Base-by-base conservation (phyloP, 805 yeast genomes). In the Saccharomycopsis guyanensis region DNA sequence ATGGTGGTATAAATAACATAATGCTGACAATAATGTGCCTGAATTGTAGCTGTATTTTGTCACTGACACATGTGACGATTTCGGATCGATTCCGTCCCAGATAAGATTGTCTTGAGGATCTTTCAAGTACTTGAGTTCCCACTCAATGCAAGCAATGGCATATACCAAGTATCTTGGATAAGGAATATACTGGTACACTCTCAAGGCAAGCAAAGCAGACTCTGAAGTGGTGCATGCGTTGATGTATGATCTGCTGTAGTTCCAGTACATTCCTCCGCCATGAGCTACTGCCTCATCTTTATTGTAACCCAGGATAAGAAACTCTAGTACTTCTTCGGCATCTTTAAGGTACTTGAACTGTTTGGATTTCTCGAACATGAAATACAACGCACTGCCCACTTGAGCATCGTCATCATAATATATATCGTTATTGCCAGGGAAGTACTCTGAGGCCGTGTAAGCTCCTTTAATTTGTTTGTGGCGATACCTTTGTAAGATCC, bases 371-470 rank as follows among this genome's bases (percentile, higher is more conserved):
- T 80, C 86, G 56, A 75, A 80, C 2, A 85, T 82, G 2, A 78
- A 70, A 47, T 81, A 63, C 53, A 79, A 66, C 3, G 80, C 81
- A 54, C 79, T 69, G 13, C 83, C 80, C 8, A 80, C 77, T 58
- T 81, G 88, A 2, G 87, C 88, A 57, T 80, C 82, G 56, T 81
- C 88, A 56, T 81, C 87, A 52, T 77, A 78, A 59, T 80, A 80
- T 33, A 81, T 76, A 58, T 81, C 87, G 46, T 65, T 64, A 56
- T 76, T 78, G 43, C 69, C 75, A 13, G 71, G 73, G 38, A 64
- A 64, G 55, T 76, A 72, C 55, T 72, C 76, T 2, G 80, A 75
- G 1, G 83, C 84, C 24, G 79, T 71, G 59, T 67, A 78, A 4
- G 78, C 82, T 45, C 70, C 72, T 39, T 65, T 53, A 18, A 40